Evolutionary conservation across 768 basidiomycete species (phyloP), one percentile per base, ranked within the genome.

Genomic region (Panaeolus papilionaceus): DNA sequence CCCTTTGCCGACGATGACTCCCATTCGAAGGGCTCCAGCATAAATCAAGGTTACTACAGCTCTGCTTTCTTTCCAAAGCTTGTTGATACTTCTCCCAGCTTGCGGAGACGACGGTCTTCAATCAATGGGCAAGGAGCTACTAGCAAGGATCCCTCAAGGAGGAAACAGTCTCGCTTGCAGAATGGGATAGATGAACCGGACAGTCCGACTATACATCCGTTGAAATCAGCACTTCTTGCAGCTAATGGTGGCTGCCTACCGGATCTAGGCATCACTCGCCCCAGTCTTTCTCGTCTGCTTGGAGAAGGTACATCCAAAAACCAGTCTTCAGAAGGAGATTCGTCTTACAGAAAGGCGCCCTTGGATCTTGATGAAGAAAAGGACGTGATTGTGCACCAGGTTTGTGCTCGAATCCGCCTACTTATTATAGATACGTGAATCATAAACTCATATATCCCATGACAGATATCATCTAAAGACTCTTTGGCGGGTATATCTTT

Each of bases 401-500:
- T 89, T 71, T 65, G 82, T 73, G 14, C 42, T 14, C 42, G 2
- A 10, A 4, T 44, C 23, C 63, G 20, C 33, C 26, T 72, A 54
- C 40, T 61, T 37, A 61, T 16, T 51, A 61, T 67, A 33, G 38
- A 26, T 38, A 45, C 23, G 26, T 28, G 49, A 28, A 23, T 64
- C n/a, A 64, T 42, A n/a, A 49, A 49, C 2, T 28, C 33, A 44
- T 64, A 65, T 49, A 67, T 47, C 66, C 18, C 38, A 62, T 18
- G 64, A 37, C 72, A 93, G 96, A 83, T 98, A 45, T 79, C 83
- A 63, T 80, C 88, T 2, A 85, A 81, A 16, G 96, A 99, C 75
- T 92, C 96, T 10, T 80, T 98, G 38, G 88, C 95, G 16, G 92
- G 94, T 33, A 90, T 99, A 12, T 89, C 97, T 0, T 82, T 99